phyloP scores from a whole-genome alignment of 176 grass and related monocot species.

The Hsuehochloa calcarea region DNA sequence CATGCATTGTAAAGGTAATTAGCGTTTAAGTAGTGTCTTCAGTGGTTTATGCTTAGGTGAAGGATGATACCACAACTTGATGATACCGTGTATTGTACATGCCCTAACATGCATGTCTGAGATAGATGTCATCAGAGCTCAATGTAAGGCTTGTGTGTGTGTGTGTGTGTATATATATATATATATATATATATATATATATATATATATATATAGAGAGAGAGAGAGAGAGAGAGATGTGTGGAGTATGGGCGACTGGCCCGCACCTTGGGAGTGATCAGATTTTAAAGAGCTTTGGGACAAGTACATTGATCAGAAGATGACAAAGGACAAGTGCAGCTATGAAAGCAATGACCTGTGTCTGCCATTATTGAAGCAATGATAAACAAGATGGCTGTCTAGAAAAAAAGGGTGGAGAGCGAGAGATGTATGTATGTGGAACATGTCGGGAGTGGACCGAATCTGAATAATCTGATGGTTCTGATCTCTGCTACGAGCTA shows the following conservation, averaged over 20 bases:
- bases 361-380: background rate
- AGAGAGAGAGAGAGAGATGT: background rate
- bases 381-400: background rate
- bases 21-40: too few species aligned
- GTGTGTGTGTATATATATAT: too few species aligned
- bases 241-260: too few species aligned
- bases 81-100: too few species aligned
- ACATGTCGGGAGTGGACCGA: conserved; percentile 1
- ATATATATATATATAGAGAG: too few species aligned
- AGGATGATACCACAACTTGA: too few species aligned
- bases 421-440: background rate
- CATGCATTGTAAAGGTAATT: too few species aligned
- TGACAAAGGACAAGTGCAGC: conserved; percentile 11
- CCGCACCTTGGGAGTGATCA: too few species aligned
- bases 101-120: background rate
- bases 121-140: background rate
- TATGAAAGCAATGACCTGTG: background rate
- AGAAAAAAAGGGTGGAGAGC: background rate
- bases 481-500: background rate
- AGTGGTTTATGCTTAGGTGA: too few species aligned
- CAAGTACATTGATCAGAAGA: conserved; percentile 2
- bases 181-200: too few species aligned
- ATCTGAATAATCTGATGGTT: background rate
- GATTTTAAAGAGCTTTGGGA: background rate
- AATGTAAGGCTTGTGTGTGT: background rate